Evolutionary conservation across 192 early-diverging fungal species (phyloP).

Genomic region (Linnemannia elongata): DNA sequence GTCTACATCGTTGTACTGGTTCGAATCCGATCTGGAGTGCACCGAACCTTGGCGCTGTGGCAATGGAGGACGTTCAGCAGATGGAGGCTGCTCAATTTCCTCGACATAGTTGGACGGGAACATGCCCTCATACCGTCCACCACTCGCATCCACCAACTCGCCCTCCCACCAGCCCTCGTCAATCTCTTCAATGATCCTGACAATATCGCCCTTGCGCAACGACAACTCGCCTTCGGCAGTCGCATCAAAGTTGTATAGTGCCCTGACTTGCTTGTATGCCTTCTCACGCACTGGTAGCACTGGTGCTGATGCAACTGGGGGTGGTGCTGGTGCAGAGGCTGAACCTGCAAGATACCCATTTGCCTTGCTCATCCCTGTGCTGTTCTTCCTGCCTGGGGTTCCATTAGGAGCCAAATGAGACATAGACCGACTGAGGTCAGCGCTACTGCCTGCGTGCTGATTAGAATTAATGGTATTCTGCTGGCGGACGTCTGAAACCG

Average conservation of each 20-base stretch:
- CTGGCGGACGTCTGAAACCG: constrained; percentile 8
- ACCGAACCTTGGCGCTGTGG: not conserved
- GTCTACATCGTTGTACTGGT: constrained; percentile 21
- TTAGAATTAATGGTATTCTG: constrained; percentile 1
- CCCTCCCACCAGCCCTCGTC: constrained; percentile 97
- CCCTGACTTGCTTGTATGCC: constrained; percentile 69
- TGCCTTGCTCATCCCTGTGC: not conserved
- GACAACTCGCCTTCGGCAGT: constrained; percentile 82
- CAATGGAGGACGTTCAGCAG: not conserved
- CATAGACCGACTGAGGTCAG: constrained; percentile 13
- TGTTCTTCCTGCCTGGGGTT: not conserved
- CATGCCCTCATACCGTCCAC: constrained; percentile 74
- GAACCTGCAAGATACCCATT: not conserved
- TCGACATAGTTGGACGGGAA: constrained; percentile 95
- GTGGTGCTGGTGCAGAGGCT: not conserved
- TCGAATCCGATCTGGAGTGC: constrained; percentile 2
- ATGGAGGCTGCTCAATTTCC: constrained; percentile 45
- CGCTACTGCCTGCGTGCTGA: not conserved
- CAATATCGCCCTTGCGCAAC: constrained; percentile 85
- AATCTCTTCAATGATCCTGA: constrained; percentile 84
- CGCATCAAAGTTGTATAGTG: constrained; percentile 84
- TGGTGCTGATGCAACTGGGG: not conserved
- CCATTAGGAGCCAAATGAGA: constrained; percentile 4
- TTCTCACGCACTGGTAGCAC: not conserved
- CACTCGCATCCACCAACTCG: constrained; percentile 72